A percentile compares a stretch with the other conserved stretches of the same genome.
Evolutionary conservation across 2,329 filamentous ascomycete species (phyloP).

Genomic region (Calonectria henricotiae): DNA sequence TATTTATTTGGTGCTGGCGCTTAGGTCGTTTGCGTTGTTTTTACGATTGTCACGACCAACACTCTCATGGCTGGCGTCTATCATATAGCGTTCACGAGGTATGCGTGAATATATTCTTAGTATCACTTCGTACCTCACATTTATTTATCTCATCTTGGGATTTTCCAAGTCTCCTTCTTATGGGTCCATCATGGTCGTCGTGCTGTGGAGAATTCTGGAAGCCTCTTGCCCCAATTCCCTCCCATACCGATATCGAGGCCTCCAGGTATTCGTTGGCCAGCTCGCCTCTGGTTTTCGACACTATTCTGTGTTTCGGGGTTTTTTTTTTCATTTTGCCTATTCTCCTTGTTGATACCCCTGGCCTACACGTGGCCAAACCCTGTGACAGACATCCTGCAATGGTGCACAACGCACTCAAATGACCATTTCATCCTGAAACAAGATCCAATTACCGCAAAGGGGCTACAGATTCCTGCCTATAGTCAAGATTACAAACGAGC

Average conservation of each 20-base stretch:
- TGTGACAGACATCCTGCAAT: constrained; percentile 8
- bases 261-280: constrained; percentile 9
- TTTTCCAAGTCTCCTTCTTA: constrained; percentile 31
- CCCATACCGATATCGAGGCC: constrained; percentile 2
- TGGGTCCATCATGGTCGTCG: constrained; percentile 16
- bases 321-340: background rate
- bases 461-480: constrained; percentile 22
- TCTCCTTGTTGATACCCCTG: background rate
- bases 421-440: constrained; percentile 1
- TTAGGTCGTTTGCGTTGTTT: constrained; percentile 43
- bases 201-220: constrained; percentile 17
- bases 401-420: background rate
- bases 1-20: constrained; percentile 45
- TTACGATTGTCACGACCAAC: constrained; percentile 53
- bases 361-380: constrained; percentile 15
- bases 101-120: constrained; percentile 55
- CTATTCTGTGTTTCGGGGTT: background rate
- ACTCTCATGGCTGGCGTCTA: constrained; percentile 53
- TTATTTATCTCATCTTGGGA: constrained; percentile 25
- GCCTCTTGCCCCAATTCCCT: constrained; percentile 2
- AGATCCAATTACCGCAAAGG: constrained; percentile 7
- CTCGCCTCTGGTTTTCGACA: background rate
- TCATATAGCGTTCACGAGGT: constrained; percentile 55
- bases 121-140: constrained; percentile 40
- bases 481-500: constrained; percentile 26